phyloP scores from a whole-genome alignment of 257 asterid species.

The Capsicum pubescens region DNA sequence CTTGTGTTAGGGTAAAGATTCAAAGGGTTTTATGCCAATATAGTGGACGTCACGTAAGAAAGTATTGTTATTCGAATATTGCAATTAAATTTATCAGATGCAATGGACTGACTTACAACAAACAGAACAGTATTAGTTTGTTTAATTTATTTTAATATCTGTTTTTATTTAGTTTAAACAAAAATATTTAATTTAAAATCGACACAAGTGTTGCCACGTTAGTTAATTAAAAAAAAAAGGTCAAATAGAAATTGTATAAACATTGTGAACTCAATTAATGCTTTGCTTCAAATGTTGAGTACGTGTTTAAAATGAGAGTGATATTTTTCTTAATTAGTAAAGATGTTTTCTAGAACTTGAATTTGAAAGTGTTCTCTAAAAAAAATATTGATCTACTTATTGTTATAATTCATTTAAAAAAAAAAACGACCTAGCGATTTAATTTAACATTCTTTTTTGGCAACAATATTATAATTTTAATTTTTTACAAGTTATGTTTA shows the following conservation, averaged over 20 bases:
- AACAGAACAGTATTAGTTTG: neutral
- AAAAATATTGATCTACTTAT: neutral
- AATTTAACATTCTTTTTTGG: too few species aligned
- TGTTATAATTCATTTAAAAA: too few species aligned
- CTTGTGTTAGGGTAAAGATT: constrained; percentile 15
- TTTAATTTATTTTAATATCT: neutral
- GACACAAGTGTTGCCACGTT: neutral
- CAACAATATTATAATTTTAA: too few species aligned
- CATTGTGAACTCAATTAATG: constrained; percentile 1
- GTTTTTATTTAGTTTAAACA: neutral
- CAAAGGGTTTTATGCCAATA: neutral
- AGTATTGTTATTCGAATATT: constrained; percentile 10
- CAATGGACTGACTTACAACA: constrained; percentile 21
- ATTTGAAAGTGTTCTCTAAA: neutral
- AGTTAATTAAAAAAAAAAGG: too few species aligned
- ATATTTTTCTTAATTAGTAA: neutral
- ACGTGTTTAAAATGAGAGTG: neutral
- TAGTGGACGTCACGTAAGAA: constrained; percentile 25
- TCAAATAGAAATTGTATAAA: too few species aligned
- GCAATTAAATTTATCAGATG: constrained; percentile 1
- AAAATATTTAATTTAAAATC: neutral
- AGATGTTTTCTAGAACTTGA: neutral
- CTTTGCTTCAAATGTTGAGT: constrained; percentile 5
- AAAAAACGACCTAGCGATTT: too few species aligned
- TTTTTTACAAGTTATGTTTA: too few species aligned